These are phyloP conservation scores for Hygrophorus pudorinus DNA, from an alignment of 768 basidiomycete species.

Conservation along the genomic window DNA sequence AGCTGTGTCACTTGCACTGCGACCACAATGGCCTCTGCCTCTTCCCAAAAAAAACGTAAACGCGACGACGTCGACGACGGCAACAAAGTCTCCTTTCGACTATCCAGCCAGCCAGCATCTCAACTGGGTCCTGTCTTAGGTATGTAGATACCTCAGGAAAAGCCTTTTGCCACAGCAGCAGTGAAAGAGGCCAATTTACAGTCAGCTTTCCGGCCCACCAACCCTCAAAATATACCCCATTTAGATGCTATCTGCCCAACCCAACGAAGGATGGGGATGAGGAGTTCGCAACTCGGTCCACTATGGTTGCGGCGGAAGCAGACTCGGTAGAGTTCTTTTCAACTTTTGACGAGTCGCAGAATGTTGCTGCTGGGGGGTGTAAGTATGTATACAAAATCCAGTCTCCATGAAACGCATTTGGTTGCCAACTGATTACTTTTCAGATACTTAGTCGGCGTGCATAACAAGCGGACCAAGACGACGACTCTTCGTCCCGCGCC, in stretches of 20 bases:
- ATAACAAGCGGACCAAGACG: constrained; percentile 65
- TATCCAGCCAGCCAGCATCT: constrained; percentile 4
- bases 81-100: constrained; percentile 7
- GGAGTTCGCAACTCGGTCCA: constrained; percentile 16
- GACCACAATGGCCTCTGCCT: constrained; percentile 25
- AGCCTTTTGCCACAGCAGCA: not conserved
- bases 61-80: constrained; percentile 13
- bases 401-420: constrained; percentile 1
- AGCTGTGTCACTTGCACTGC: constrained; percentile 12
- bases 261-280: constrained; percentile 22
- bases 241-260: constrained; percentile 48
- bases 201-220: constrained; percentile 58
- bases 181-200: constrained; percentile 14
- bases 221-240: constrained; percentile 47
- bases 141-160: not conserved
- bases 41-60: constrained; percentile 32
- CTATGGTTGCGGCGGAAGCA: constrained; percentile 76
- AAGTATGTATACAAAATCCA: constrained; percentile 36
- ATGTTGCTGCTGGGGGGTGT: constrained; percentile 49
- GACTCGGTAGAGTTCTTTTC: constrained; percentile 66
- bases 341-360: constrained; percentile 39
- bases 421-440: not conserved
- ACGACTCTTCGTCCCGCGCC: constrained; percentile 61
- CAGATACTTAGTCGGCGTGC: constrained; percentile 80
- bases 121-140: constrained; percentile 10